Evolutionary conservation across 2,329 filamentous ascomycete genomes (phyloP).

Genomic region (Cladosporium halotolerans): DNA sequence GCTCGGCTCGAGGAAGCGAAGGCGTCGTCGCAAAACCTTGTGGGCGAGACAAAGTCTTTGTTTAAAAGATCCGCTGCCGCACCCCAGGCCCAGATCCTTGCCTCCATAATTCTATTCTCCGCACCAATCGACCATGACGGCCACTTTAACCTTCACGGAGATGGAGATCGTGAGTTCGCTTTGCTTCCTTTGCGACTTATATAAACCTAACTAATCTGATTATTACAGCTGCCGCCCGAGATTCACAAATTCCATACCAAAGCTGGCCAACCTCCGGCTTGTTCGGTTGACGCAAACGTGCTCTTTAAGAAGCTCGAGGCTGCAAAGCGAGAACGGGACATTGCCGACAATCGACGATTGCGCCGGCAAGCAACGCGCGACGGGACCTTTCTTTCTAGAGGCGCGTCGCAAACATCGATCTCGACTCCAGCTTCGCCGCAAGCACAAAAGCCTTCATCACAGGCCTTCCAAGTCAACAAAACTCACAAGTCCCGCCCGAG

Average conservation of each 20-base stretch:
- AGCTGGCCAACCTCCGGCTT: background rate
- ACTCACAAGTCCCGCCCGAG: background rate
- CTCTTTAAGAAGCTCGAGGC: constrained; percentile 9
- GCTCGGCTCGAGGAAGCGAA: background rate
- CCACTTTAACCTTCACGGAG: background rate
- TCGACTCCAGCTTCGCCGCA: background rate
- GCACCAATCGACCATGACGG: background rate
- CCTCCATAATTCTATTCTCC: background rate
- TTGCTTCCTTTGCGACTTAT: background rate
- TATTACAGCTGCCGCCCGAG: background rate
- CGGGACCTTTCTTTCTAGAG: background rate
- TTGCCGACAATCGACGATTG: background rate
- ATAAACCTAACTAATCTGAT: background rate
- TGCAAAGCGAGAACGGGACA: constrained; percentile 6
- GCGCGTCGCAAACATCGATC: background rate
- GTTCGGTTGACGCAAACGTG: constrained; percentile 2
- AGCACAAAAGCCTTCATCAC: background rate
- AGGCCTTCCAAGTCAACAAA: background rate
- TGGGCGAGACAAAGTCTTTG: background rate
- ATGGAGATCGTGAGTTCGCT: background rate
- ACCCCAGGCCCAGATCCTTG: background rate
- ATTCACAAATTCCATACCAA: constrained; percentile 1
- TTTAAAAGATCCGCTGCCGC: background rate
- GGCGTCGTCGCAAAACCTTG: background rate
- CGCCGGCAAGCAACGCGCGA: constrained; percentile 3